Conservation (phyloP, 169 alveolate genomes). For the Besnoitia besnoiti region DNA sequence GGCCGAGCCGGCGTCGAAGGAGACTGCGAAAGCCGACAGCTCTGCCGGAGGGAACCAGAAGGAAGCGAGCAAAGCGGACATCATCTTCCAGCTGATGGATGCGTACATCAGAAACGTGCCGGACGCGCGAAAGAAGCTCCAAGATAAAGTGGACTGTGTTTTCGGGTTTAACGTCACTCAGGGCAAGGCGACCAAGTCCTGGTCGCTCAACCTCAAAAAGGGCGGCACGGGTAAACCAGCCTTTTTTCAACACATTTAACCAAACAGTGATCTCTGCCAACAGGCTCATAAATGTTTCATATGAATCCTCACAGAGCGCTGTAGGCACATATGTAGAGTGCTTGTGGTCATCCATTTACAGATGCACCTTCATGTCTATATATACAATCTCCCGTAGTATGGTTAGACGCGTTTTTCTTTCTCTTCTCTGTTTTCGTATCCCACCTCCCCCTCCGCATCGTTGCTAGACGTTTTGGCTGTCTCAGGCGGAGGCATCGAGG, state of each 20-base stretch:
- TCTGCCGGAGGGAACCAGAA: neutral
- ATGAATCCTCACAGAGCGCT: no score
- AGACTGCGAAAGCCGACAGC: neutral
- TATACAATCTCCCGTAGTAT: no score
- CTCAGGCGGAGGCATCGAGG: slow-evolving; percentile 71
- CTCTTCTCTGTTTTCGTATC: neutral
- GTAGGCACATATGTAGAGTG: no score
- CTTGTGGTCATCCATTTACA: no score
- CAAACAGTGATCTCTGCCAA: no score
- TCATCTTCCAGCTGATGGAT: slow-evolving; percentile 45
- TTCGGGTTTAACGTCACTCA: slow-evolving; percentile 38
- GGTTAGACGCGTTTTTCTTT: no score
- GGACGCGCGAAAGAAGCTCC: slow-evolving; percentile 14
- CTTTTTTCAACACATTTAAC: neutral
- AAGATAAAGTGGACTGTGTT: slow-evolving; percentile 32
- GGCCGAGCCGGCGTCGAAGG: neutral
- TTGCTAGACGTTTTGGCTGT: neutral
- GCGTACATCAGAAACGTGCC: slow-evolving; percentile 46
- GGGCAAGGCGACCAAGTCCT: neutral
- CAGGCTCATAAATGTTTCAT: neutral
- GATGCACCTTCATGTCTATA: no score
- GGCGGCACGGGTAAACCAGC: neutral
- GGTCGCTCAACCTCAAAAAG: slow-evolving; percentile 49
- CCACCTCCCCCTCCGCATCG: neutral
- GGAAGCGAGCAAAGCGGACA: neutral